Percentiles rank a stretch among this genome's conserved stretches.
Evolutionary conservation across 2,329 filamentous ascomycete genomes (phyloP).

Genomic region (Aspergillus intermedius): DNA sequence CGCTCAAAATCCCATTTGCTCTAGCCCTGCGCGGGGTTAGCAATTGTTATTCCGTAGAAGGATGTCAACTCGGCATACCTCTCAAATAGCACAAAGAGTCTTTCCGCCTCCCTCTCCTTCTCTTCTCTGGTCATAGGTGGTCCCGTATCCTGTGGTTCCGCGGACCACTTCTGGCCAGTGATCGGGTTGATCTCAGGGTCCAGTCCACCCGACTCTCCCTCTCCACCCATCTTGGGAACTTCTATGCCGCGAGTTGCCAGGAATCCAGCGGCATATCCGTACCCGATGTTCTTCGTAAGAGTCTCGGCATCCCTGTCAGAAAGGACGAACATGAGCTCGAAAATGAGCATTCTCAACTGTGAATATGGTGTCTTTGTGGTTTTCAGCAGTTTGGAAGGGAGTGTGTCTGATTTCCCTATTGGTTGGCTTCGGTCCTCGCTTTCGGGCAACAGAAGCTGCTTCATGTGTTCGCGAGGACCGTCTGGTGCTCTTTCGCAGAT

Average conservation of each 20-base stretch:
- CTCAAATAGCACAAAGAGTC: conserved; percentile 85
- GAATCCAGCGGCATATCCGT: conserved; percentile 88
- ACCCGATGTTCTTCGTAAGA: conserved; percentile 88
- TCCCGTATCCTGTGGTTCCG: conserved; percentile 53
- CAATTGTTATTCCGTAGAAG: neutral
- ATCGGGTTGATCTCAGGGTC: conserved; percentile 63
- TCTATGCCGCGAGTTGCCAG: conserved; percentile 77
- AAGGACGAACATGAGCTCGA: conserved; percentile 76
- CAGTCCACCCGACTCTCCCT: conserved; percentile 41
- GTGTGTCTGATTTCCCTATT: conserved; percentile 65
- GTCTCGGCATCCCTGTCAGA: conserved; percentile 71
- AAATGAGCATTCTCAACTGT: conserved; percentile 66
- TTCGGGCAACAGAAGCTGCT: conserved; percentile 64
- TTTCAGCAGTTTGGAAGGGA: conserved; percentile 70
- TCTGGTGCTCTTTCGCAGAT: conserved; percentile 65
- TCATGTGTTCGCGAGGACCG: conserved; percentile 56
- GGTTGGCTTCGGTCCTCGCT: conserved; percentile 68
- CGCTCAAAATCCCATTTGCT: conserved; percentile 66
- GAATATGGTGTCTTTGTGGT: conserved; percentile 71
- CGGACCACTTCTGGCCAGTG: conserved; percentile 73
- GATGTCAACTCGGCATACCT: conserved; percentile 44
- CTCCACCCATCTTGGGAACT: conserved; percentile 60
- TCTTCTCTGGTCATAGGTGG: conserved; percentile 84
- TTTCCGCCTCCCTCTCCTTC: conserved; percentile 85
- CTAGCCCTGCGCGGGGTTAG: conserved; percentile 48